Base-by-base conservation (phyloP, 257 asterid genomes). In the Nicotiana obtusifolia region DNA sequence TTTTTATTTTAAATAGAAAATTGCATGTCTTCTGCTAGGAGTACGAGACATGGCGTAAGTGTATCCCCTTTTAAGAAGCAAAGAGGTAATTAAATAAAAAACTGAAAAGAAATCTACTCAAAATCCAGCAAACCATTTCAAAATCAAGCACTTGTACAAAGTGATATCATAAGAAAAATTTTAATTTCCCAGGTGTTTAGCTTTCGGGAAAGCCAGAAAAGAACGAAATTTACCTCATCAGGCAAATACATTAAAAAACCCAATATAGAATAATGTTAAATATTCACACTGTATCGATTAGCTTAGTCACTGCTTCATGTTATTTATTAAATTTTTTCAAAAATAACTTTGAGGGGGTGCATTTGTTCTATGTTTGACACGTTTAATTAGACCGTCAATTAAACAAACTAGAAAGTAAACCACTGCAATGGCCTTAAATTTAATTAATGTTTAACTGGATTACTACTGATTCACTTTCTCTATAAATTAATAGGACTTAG, bases 101-200 rank as follows among this genome's bases (percentile, higher is more conserved):
- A 10, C 1, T 24, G 2, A 24, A 64, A 64, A 14, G 4, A 31
- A 60, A 78, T 77, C 31, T 13, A 77, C 62, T 54, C 26, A 5
- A 47, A 79, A 57, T 64, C 28, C 60, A 78, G 26, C 75, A 78
- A 75, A 24, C 5, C 41, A 78, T 59, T 22, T 37, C 26, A 61
- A 60, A 22, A 78, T 57, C 6, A 61, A 37, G 24, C 75, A 61
- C 60, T 64, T 78, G 75, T 37, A 37, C 16, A 0, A 33, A 61
- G 44, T 78, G 82, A 60, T 20, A 33, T 78, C 75, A 78, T 78
- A 60, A 37, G 44, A 13, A 54, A 57, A 47, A 20, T 60, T 1
- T 47, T 33, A 37, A 61, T 37, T 78, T 22, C 10, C 82, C 82
- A 78, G 75, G 24, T 78, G 82, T 78, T 78, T 14, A 37, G 17